A percentile compares a stretch with the other conserved stretches of the same genome.
These are phyloP conservation scores for Trichoderma erinaceum DNA, from an alignment of 495 filamentous ascomycete genomes.

Conservation along the genomic window DNA sequence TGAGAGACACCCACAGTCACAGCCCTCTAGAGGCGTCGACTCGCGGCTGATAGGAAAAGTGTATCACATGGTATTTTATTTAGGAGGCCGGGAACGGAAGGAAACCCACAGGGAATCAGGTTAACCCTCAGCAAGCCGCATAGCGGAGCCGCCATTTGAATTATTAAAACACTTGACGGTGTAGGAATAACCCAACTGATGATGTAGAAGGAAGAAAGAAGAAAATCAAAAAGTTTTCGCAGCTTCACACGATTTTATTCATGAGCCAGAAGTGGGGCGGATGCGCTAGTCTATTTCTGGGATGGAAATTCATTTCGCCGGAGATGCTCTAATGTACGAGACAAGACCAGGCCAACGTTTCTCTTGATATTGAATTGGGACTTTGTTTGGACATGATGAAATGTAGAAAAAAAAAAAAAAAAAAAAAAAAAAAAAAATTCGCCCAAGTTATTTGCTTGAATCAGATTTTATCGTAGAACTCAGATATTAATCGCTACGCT, in stretches of 20 bases:
- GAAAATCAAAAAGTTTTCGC: background rate
- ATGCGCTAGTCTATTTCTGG: background rate
- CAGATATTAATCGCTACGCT: slow-evolving; percentile 17
- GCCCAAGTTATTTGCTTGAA: background rate
- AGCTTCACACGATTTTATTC: slow-evolving; percentile 9
- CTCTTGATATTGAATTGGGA: too few species aligned
- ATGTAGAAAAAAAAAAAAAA: background rate
- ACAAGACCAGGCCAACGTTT: too few species aligned
- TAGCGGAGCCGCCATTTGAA: slow-evolving; percentile 28
- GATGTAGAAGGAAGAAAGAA: slow-evolving; percentile 11
- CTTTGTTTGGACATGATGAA: too few species aligned
- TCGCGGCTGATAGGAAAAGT: slow-evolving; percentile 24
- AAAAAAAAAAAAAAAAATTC: background rate
- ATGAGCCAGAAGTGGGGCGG: background rate
- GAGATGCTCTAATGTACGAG: background rate
- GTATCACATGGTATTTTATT: slow-evolving; percentile 23
- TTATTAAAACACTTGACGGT: slow-evolving; percentile 31
- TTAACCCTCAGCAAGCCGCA: slow-evolving; percentile 36
- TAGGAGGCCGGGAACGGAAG: slow-evolving; percentile 37
- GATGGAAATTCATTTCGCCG: slow-evolving; percentile 6
- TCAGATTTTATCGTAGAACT: background rate
- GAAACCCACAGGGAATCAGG: slow-evolving; percentile 26
- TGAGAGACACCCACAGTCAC: slow-evolving; percentile 32
- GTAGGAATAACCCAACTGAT: slow-evolving; percentile 22
- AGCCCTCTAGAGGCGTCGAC: slow-evolving; percentile 25